Conservation (phyloP, 345 rosid genomes). For the Eucalyptus tenuipes region DNA sequence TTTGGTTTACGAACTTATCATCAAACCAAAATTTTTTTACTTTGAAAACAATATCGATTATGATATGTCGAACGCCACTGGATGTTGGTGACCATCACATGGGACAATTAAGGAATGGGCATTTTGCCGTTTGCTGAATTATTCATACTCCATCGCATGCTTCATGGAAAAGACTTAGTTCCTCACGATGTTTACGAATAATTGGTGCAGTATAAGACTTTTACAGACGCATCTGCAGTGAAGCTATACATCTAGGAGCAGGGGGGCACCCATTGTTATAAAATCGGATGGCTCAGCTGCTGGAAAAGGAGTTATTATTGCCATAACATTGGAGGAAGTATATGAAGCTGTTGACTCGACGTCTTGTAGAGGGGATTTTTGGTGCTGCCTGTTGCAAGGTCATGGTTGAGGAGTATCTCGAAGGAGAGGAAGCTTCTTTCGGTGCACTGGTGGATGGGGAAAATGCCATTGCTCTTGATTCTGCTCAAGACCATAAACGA, state of each 20-base stretch:
- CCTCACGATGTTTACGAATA: background rate
- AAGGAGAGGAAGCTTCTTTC: conserved; percentile 93
- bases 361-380: conserved; percentile 58
- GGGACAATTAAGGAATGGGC: background rate
- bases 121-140: background rate
- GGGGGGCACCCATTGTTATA: conserved; percentile 63
- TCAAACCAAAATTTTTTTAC: background rate
- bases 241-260: conserved; percentile 56
- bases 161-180: background rate
- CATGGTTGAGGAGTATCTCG: conserved; percentile 66
- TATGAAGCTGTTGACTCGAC: conserved; percentile 71
- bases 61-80: background rate
- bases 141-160: background rate
- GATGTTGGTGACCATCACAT: background rate
- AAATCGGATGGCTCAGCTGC: conserved; percentile 95
- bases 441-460: conserved; percentile 88
- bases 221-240: conserved; percentile 50
- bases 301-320: conserved; percentile 84
- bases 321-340: conserved; percentile 68
- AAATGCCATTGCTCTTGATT: conserved; percentile 80
- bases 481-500: conserved; percentile 90
- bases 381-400: conserved; percentile 77
- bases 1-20: background rate
- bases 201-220: conserved; percentile 50
- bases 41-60: background rate